Evolutionary conservation across 2,329 filamentous ascomycete species (phyloP), one percentile per base, ranked within the genome.

Genomic region (Penicillium palitans): DNA sequence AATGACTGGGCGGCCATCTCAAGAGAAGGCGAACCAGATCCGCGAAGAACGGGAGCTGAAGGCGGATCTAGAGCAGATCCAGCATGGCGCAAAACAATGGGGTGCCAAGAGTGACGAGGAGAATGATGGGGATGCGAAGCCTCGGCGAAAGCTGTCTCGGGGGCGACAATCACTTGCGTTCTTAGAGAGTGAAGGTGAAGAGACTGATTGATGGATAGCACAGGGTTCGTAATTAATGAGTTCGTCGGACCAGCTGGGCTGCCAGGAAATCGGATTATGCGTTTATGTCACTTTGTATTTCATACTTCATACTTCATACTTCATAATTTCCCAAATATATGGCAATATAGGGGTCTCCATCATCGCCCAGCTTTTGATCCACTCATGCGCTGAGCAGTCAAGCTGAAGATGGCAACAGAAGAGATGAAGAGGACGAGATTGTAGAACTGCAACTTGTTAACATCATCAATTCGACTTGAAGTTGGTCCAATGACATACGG

Each of bases 341-440:
- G n/a, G 15, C 7, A 46, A 48, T 15, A 37, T 35, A 37, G 50
- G 15, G 29, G 44, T 33, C 35, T 52, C 33, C 50, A 57, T 74
- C 64, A 76, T 70, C 71, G 76, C 41, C 68, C 65, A 21, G 70
- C 58, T 59, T 75, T 78, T 50, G 69, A 70, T 27, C 76, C 76
- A 61, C 81, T 82, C 83, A 97, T 90, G 66, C 89, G 89, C 72
- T 99, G 95, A 29, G 93, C 95, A 61, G 95, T 87, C 60, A 99
- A 80, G 73, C 93, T 96, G 79, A 98, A 97, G 60, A 96, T 87
- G 8, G 93, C 92, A 25, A 99, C 90, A 0, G 95, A 97, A 25
- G 93, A 95, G 82, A 99, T 93, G 79, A 98, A 99, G 2, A 98
- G 81, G 1, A 97, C 92, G 0, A 96, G 86, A 70, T 99, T 98